A percentile compares a stretch with the other conserved stretches of the same genome.
phyloP scores from a whole-genome alignment of 345 rosid genomes.

The Eucalyptus cladocalyx region DNA sequence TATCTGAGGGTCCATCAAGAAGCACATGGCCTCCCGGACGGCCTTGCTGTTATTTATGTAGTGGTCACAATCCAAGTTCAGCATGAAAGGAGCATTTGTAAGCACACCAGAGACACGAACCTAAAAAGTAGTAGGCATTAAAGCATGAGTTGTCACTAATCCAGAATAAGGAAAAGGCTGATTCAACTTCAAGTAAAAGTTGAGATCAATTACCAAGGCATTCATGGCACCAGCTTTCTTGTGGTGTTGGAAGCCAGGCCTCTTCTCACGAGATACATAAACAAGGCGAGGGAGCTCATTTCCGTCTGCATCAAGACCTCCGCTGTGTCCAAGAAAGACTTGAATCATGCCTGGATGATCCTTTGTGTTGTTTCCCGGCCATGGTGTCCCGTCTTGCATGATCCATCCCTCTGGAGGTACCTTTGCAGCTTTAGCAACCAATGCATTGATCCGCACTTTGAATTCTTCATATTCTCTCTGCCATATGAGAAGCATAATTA shows the following conservation, averaged over 20 bases:
- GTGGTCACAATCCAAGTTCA: slow-evolving; percentile 91
- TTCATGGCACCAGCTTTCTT: slow-evolving; percentile 99
- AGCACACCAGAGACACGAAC: slow-evolving; percentile 62
- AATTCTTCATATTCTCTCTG: slow-evolving; percentile 97
- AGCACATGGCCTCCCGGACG: slow-evolving; percentile 84
- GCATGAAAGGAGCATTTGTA: slow-evolving; percentile 85
- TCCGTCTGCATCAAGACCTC: slow-evolving; percentile 78
- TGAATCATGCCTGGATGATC: slow-evolving; percentile 99
- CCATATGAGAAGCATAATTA: neutral
- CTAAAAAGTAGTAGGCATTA: slow-evolving; percentile 13
- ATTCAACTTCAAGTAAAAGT: neutral
- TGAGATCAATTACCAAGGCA: slow-evolving; percentile 50
- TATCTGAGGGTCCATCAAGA: slow-evolving; percentile 85
- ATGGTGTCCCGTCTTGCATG: slow-evolving; percentile 98
- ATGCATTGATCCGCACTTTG: slow-evolving; percentile 81
- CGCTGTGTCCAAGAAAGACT: slow-evolving; percentile 82
- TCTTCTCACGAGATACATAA: slow-evolving; percentile 85
- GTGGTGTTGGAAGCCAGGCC: slow-evolving; percentile 84
- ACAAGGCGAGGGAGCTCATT: slow-evolving; percentile 80
- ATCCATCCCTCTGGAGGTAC: slow-evolving; percentile 96
- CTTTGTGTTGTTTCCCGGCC: slow-evolving; percentile 99
- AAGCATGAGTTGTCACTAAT: neutral
- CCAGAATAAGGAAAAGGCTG: neutral
- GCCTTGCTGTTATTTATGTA: slow-evolving; percentile 89
- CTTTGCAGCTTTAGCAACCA: slow-evolving; percentile 80